Evolutionary conservation across 257 asterid species (phyloP).

Genomic region (Linderniella brevidens): DNA sequence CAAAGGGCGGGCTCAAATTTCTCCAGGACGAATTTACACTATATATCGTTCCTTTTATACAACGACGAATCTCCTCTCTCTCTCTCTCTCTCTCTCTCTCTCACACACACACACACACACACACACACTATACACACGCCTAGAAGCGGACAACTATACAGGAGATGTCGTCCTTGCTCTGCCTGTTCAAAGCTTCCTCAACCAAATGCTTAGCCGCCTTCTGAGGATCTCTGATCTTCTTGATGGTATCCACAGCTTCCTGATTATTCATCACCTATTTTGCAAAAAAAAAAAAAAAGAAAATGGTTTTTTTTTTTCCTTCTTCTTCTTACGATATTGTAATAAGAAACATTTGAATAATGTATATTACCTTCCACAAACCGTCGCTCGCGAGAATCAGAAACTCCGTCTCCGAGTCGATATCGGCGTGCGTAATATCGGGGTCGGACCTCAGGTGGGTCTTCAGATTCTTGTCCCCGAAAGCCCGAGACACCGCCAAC

Average conservation of each 20-base stretch:
- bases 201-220: constrained; percentile 56
- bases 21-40: too few species aligned
- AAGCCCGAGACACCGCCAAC: constrained; percentile 87
- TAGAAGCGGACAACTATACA: constrained; percentile 52
- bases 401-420: constrained; percentile 42
- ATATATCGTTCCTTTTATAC: too few species aligned
- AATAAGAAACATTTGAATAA: neutral
- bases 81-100: too few species aligned
- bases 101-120: too few species aligned
- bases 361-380: constrained; percentile 54
- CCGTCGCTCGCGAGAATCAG: constrained; percentile 94
- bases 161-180: constrained; percentile 62
- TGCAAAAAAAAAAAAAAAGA: too few species aligned
- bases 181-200: constrained; percentile 38
- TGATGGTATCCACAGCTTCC: constrained; percentile 48
- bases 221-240: constrained; percentile 45
- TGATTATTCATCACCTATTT: constrained; percentile 74
- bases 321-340: too few species aligned
- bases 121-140: neutral
- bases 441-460: constrained; percentile 72
- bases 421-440: constrained; percentile 38
- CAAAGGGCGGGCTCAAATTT: too few species aligned
- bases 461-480: constrained; percentile 82
- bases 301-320: too few species aligned
- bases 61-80: neutral